Conservation (phyloP, 2,329 filamentous ascomycete genomes). For the Cercospora sesami region DNA sequence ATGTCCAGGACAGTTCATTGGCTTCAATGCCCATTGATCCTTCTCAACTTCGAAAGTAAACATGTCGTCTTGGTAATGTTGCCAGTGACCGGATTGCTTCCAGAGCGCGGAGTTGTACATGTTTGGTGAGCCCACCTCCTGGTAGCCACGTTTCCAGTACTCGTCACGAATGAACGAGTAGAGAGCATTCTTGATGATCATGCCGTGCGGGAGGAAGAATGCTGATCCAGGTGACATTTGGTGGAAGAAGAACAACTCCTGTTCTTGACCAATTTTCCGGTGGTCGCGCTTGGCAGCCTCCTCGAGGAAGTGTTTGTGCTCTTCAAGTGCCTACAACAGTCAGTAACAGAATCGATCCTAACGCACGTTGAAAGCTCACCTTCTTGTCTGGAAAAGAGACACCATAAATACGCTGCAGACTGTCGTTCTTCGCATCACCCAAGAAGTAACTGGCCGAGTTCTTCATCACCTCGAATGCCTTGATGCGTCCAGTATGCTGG, state of each 20-base stretch:
- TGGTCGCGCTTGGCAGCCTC: conserved; percentile 98
- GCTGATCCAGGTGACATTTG: conserved; percentile 88
- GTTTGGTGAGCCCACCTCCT: conserved; percentile 93
- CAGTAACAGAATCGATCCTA: not conserved
- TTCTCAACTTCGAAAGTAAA: conserved; percentile 83
- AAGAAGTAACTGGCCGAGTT: conserved; percentile 87
- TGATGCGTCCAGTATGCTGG: conserved; percentile 87
- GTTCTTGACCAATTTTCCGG: conserved; percentile 87
- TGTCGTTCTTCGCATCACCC: conserved; percentile 89
- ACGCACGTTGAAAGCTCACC: conserved; percentile 48
- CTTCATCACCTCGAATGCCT: conserved; percentile 92
- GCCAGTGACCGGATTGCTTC: conserved; percentile 95
- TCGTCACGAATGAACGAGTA: conserved; percentile 78
- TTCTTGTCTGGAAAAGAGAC: conserved; percentile 98
- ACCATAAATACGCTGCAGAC: conserved; percentile 92
- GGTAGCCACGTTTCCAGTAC: conserved; percentile 90
- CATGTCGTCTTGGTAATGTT: conserved; percentile 94
- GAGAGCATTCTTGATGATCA: conserved; percentile 88
- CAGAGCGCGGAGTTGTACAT: conserved; percentile 93
- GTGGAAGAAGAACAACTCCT: conserved; percentile 97
- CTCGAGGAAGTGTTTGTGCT: conserved; percentile 92
- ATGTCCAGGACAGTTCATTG: conserved; percentile 98
- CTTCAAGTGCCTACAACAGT: conserved; percentile 57
- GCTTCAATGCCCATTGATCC: conserved; percentile 81
- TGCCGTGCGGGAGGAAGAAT: conserved; percentile 78